phyloP scores from a whole-genome alignment of 140 eudicot genomes.

The Oenanthe javanica region DNA sequence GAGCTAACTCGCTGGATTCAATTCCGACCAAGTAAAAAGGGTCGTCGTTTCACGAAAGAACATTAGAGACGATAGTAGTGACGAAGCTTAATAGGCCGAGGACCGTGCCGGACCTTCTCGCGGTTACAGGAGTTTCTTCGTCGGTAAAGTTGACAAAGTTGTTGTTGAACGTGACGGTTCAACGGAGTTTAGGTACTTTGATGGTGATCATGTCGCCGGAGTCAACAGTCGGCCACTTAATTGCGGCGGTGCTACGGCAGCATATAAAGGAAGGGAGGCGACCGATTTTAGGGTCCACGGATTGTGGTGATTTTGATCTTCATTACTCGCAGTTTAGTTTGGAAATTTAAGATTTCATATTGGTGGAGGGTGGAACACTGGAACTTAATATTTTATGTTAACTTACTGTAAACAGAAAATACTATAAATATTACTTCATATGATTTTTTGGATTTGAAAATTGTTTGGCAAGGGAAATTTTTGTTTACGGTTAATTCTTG shows the following conservation, averaged over 20 bases:
- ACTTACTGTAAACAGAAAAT: no score
- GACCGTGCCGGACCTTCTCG: conserved; percentile 39
- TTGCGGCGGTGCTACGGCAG: conserved; percentile 54
- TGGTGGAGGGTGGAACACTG: no score
- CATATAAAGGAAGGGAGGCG: conserved; percentile 66
- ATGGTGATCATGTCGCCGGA: conserved; percentile 70
- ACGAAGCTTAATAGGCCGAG: conserved; percentile 50
- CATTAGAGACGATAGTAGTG: conserved; percentile 18
- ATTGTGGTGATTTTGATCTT: conserved; percentile 49
- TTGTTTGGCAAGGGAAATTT: no score
- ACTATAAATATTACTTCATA: no score
- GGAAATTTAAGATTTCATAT: no score
- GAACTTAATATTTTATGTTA: no score
- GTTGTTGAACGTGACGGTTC: conserved; percentile 65
- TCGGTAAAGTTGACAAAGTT: conserved; percentile 55
- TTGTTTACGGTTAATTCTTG: no score
- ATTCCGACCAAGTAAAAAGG: no score
- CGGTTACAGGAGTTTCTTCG: conserved; percentile 12
- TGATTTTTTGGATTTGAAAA: no score
- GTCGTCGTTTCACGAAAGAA: conserved; percentile 57
- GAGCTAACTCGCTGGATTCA: no score
- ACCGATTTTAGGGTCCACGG: conserved; percentile 31
- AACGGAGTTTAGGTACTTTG: conserved; percentile 72
- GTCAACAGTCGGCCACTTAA: conserved; percentile 58
- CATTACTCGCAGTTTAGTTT: conserved; percentile 95